Evolutionary conservation across 106 monocot genomes (phyloP), one percentile per base, ranked within the genome.

Genomic region (Dactylorhiza incarnata): DNA sequence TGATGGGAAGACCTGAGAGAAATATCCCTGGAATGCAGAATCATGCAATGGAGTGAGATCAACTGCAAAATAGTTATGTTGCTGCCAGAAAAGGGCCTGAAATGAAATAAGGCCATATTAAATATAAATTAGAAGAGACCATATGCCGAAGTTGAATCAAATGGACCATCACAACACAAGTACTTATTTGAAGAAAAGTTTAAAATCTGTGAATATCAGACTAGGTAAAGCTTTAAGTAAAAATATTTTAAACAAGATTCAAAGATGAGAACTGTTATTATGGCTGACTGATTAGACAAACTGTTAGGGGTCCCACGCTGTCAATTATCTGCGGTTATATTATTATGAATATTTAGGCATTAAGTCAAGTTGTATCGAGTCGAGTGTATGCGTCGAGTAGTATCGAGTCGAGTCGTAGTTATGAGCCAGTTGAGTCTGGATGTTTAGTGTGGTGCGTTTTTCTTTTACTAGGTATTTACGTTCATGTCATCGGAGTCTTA

Each of bases 71-170:
- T 84, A 95, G 71, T 89, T 95, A 25, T 86, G 80, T 77, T 95
- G 95, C 80, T 95, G 95, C 95, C 95, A 95, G 78, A 95, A 95
- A 16, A 95, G 86, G 20, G 92, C 95, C 95, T 95, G 75, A 11
- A 77, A 6, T 12, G 14, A 17, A 54, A 54, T 54, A 15, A 54
- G 17, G 54, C 17, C 54, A 54, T 15, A 54, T 54, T 15, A 54
- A 14, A 54, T 17, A 14, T 17, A 54, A 54, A 53, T 53, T 16
- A 53, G 12, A 53, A 11, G 16, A 53, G 52, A 53, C 13, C 17
- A 54, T 16, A 14, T 54, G 13, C 54, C 15, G 4, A 54, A 54
- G 54, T 5, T 15, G 13, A 54, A 15, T 17, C 54, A 54, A 13
- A 29, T 29, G 29, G 29, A 54, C 5, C 54, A 54, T 17, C 10